phyloP scores from a whole-genome alignment of 192 early-diverging fungal species.

The Geosiphon pyriformis region DNA sequence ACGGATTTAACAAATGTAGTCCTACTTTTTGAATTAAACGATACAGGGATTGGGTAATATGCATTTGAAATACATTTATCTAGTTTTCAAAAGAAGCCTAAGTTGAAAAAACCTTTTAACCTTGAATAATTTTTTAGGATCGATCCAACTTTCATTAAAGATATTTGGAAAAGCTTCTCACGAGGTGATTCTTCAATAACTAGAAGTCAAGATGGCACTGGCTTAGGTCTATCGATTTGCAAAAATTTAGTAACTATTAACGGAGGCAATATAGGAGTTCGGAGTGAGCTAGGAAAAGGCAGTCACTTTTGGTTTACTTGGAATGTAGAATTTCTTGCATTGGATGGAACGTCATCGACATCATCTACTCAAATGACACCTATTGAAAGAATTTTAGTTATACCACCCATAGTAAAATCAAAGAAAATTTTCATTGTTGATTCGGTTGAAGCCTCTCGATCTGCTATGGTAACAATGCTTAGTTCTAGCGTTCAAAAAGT shows the following conservation, averaged over 20 bases:
- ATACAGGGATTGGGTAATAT: slow-evolving; percentile 64
- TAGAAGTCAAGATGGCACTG: slow-evolving; percentile 70
- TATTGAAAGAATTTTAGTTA: slow-evolving; percentile 16
- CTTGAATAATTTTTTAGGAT: slow-evolving; percentile 37
- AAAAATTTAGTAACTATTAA: slow-evolving; percentile 65
- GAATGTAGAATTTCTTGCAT: slow-evolving; percentile 13
- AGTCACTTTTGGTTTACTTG: slow-evolving; percentile 65
- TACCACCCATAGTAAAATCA: slow-evolving; percentile 16
- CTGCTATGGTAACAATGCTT: slow-evolving; percentile 7
- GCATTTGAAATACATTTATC: not conserved
- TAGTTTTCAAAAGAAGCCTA: slow-evolving; percentile 1
- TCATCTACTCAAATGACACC: slow-evolving; percentile 29
- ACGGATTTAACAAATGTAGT: slow-evolving; percentile 19
- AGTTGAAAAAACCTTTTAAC: not conserved
- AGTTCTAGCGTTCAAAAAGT: slow-evolving; percentile 18
- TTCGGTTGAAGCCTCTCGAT: not conserved
- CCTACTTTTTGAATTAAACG: slow-evolving; percentile 55
- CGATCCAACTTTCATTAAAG: slow-evolving; percentile 50
- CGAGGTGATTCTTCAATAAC: slow-evolving; percentile 67
- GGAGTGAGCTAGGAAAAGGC: slow-evolving; percentile 55
- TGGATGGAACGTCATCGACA: not conserved
- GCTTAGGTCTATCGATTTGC: slow-evolving; percentile 72
- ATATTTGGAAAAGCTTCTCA: slow-evolving; percentile 68
- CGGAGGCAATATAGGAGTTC: slow-evolving; percentile 62
- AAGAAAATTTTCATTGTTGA: slow-evolving; percentile 23